Evolutionary conservation across 2,329 filamentous ascomycete genomes (phyloP).

Genomic region (Stylonectria norvegica): DNA sequence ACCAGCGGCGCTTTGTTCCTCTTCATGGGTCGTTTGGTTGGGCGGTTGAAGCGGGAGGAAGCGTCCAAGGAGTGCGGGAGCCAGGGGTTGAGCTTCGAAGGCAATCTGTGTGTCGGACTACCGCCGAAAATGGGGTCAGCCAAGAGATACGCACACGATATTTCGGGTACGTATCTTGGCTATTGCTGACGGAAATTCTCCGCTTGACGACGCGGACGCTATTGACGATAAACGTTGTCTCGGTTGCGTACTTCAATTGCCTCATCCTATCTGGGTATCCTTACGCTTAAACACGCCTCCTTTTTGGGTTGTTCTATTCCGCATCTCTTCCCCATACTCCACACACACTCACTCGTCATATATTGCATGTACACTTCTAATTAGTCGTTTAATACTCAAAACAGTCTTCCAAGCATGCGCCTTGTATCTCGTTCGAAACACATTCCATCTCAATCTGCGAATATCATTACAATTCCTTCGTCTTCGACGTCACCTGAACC

Average conservation of each 20-base stretch:
- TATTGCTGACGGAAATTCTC: too few relatives aligned
- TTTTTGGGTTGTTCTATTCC: too few relatives aligned
- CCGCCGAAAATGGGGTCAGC: too few relatives aligned
- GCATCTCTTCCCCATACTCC: too few relatives aligned
- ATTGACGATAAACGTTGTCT: too few relatives aligned
- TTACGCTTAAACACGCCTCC: too few relatives aligned
- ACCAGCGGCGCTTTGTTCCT: slow-evolving; percentile 5
- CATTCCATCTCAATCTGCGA: too few relatives aligned
- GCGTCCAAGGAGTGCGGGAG: slow-evolving; percentile 9
- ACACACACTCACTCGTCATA: too few relatives aligned
- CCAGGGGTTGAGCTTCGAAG: slow-evolving; percentile 8
- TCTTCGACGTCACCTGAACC: slow-evolving; percentile 24
- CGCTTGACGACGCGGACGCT: too few relatives aligned
- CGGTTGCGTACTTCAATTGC: too few relatives aligned
- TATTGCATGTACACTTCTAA: not conserved
- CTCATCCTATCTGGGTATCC: too few relatives aligned
- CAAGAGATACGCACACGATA: not conserved
- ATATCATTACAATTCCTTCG: slow-evolving; percentile 5
- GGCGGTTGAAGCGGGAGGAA: not conserved
- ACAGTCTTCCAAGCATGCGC: not conserved
- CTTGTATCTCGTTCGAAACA: not conserved
- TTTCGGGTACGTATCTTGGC: not conserved
- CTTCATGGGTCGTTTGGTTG: slow-evolving; percentile 9
- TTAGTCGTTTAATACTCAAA: not conserved
- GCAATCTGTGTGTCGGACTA: too few relatives aligned